Conservation (phyloP, 2,329 filamentous ascomycete genomes). For the Aspergillus versicolor region DNA sequence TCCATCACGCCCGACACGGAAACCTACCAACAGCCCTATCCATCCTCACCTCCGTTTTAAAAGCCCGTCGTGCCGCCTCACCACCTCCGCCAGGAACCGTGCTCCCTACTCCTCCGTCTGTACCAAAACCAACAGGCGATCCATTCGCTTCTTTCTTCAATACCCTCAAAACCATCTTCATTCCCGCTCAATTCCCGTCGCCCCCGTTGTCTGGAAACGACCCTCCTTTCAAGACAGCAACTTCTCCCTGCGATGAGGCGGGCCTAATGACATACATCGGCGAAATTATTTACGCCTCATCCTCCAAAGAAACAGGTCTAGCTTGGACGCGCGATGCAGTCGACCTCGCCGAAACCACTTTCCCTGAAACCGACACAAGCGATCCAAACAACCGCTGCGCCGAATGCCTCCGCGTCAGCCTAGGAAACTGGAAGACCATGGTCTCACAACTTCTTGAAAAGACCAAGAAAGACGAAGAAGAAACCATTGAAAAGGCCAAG, state of each 20-base stretch:
- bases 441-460: slow-evolving; percentile 60
- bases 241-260: slow-evolving; percentile 78
- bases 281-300: slow-evolving; percentile 80
- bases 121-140: slow-evolving; percentile 22
- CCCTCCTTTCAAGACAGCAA: slow-evolving; percentile 62
- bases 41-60: slow-evolving; percentile 80
- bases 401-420: slow-evolving; percentile 72
- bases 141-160: slow-evolving; percentile 37
- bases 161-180: slow-evolving; percentile 44
- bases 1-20: slow-evolving; percentile 70
- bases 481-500: slow-evolving; percentile 33
- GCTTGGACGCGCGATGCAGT: slow-evolving; percentile 90
- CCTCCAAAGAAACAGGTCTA: slow-evolving; percentile 68
- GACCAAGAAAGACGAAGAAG: slow-evolving; percentile 36
- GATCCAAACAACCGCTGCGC: slow-evolving; percentile 63
- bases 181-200: slow-evolving; percentile 65
- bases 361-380: slow-evolving; percentile 33
- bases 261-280: slow-evolving; percentile 87
- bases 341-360: slow-evolving; percentile 70
- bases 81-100: slow-evolving; percentile 32
- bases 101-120: slow-evolving; percentile 24
- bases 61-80: slow-evolving; percentile 66
- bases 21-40: slow-evolving; percentile 71
- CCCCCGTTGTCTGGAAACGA: slow-evolving; percentile 69
- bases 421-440: slow-evolving; percentile 84